Evolutionary conservation across 169 alveolate genomes (phyloP), one percentile per base, ranked within the genome.

Genomic region (Plasmodium inui): DNA sequence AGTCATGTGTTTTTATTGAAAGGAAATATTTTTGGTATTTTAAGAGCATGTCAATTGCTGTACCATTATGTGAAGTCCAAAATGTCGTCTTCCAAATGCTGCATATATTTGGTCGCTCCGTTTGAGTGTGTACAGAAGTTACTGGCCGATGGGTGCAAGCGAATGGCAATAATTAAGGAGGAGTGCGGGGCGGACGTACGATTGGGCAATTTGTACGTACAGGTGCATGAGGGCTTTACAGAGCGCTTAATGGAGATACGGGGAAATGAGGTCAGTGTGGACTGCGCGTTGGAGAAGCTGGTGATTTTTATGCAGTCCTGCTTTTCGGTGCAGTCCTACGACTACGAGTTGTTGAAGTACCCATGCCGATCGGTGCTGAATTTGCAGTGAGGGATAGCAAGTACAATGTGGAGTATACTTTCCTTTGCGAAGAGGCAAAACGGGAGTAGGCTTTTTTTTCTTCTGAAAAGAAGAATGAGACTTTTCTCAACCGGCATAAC

Each of bases 261-360:
- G 34, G 92, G 92, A 70, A 84, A 84, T 12, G 92, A 84, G 78
- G 92, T 84, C 34, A 84, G 82, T 71, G 92, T 84, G 26, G 92
- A 84, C 34, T 84, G 92, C 19, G 92, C 92, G 2, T 22, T 84
- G 74, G 92, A 84, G 57, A 84, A 84, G 10, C 34, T 84, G 53
- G 92, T 84, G n/a, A 84, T 84, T 71, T 84, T 84, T 71, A 84
- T 84, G 92, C 92, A 84, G 57, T 84, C 92, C 41, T 84, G 92
- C 78, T 84, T 70, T 84, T 84, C 92, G 3, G 92, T 84, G 30
- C 92, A 84, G 39, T 84, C 92, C 3, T 84, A 84, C 55, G 92
- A 84, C n/a, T 84, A 84, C 57, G 92, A 84, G 55, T 61, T 84
- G 28, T 46, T 84, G 19, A 84, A 71, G 41, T 84, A 84, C 34